Evolutionary conservation across 371 early-diverging fungal genomes (phyloP), one percentile per base, ranked within the genome.

Genomic region (Mortierella sp.): DNA sequence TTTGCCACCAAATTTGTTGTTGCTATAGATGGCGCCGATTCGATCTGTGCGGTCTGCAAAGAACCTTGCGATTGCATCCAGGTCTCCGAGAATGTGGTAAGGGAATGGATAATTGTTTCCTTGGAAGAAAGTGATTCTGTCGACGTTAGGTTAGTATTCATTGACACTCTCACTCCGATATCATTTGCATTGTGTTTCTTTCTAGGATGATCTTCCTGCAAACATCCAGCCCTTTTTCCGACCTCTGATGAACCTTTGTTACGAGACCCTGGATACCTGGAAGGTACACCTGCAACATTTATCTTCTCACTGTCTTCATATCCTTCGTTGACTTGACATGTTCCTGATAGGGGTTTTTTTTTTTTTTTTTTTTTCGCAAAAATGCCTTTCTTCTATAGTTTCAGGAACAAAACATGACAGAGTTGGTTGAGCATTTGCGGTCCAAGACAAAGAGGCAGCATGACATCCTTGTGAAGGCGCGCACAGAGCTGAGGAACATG

Each of bases 401-500:
- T 29, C 84, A 83, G 24, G 79, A 79, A 29, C 70, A 79, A 4
- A 78, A 79, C 9, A 29, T 78, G 41, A 53, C 58, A 24, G 50
- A 41, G 22, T 44, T 83, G 19, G 45, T 83, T 16, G 68, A 79
- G 6, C 67, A 83, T 39, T 22, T 76, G n/a, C 41, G 68, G 55
- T 52, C 37, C 22, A 83, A 73, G 52, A 69, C 76, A 43, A 55
- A 19, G 26, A 48, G 84, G 16, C 84, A 83, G 31, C 73, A 71
- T 10, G 66, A 76, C 14, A 44, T 83, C 6, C 65, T 83, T 0
- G 22, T 71, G 0, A 75, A 70, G 37, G 74, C 71, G 4, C 79
- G 79, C 1, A 52, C 58, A 4, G 84, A 83, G 58, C 34, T 83
- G n/a, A 11, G 65, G n/a, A 76, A 76, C 26, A 66, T 77, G 64